These are phyloP conservation scores for Nannizziopsis arthrosporioides DNA, from an alignment of 2,329 filamentous ascomycete genomes.

Conservation along the genomic window DNA sequence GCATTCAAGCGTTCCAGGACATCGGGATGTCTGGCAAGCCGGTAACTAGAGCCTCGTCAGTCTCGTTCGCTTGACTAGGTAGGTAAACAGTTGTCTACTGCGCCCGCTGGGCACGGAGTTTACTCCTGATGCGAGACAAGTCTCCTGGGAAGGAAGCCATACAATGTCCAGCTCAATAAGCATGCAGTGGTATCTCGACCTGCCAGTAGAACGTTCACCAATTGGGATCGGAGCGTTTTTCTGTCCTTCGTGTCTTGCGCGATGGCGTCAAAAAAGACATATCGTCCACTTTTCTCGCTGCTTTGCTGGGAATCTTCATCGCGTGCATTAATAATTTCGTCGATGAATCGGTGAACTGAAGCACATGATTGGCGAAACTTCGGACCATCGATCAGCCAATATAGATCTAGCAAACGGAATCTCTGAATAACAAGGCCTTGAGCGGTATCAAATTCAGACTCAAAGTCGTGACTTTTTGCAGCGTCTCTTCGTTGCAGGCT, in stretches of 20 bases:
- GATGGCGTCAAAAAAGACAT: constrained; percentile 59
- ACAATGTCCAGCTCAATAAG: constrained; percentile 23
- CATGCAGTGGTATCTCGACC: constrained; percentile 43
- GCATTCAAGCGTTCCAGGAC: constrained; percentile 15
- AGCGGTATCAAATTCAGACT: too few relatives aligned
- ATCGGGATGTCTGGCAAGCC: constrained; percentile 18
- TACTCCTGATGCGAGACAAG: neutral
- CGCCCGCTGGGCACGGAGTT: too few relatives aligned
- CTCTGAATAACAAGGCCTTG: too few relatives aligned
- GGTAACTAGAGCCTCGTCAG: too few relatives aligned
- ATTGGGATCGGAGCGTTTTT: constrained; percentile 57
- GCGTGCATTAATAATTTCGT: constrained; percentile 22
- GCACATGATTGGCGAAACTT: constrained; percentile 23
- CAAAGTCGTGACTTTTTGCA: too few relatives aligned
- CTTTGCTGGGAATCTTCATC: constrained; percentile 55
- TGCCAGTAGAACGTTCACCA: constrained; percentile 50
- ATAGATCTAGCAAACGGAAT: too few relatives aligned
- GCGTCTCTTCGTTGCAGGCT: too few relatives aligned
- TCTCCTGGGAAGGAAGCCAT: constrained; percentile 14
- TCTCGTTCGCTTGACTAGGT: too few relatives aligned
- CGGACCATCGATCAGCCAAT: constrained; percentile 23
- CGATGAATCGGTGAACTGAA: constrained; percentile 18
- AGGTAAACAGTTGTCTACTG: too few relatives aligned
- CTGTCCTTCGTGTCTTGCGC: constrained; percentile 54
- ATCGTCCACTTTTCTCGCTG: constrained; percentile 32